Evolutionary conservation across 2,329 filamentous ascomycete species (phyloP).

Genomic region (Epichloe uncinata): DNA sequence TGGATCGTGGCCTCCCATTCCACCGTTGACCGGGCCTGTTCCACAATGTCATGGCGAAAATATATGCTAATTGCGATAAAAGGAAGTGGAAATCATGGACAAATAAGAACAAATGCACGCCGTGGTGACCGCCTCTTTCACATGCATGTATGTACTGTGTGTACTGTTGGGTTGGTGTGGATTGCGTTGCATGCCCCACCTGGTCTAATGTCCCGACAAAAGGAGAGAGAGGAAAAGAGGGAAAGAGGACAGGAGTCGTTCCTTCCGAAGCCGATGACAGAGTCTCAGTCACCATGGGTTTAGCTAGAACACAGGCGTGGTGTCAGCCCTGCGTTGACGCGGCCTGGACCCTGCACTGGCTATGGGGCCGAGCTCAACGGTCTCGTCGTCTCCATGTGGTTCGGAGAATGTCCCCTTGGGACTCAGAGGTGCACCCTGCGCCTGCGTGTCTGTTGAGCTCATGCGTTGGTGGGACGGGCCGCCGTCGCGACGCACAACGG

Average conservation of each 20-base stretch:
- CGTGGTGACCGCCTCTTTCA: not conserved
- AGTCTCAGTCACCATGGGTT: conserved; percentile 5
- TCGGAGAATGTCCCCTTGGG: conserved; percentile 12
- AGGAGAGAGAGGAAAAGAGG: not conserved
- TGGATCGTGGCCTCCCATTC: too few relatives aligned
- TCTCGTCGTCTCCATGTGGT: conserved; percentile 15
- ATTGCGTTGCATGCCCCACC: too few relatives aligned
- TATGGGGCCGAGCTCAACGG: conserved; percentile 14
- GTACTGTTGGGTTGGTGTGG: too few relatives aligned
- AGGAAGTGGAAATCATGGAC: too few relatives aligned
- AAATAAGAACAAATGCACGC: too few relatives aligned
- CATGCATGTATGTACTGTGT: too few relatives aligned
- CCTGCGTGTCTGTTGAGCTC: conserved; percentile 14
- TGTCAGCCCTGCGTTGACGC: conserved; percentile 16
- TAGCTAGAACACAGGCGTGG: conserved; percentile 12
- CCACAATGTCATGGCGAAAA: too few relatives aligned
- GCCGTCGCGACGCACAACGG: conserved; percentile 21
- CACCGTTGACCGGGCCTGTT: too few relatives aligned
- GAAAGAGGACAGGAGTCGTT: not conserved
- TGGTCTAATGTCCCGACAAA: not conserved
- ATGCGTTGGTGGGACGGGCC: conserved; percentile 12
- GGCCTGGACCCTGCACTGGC: conserved; percentile 13
- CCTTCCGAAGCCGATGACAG: too few relatives aligned
- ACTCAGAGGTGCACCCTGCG: conserved; percentile 3
- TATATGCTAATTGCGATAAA: too few relatives aligned